Evolutionary conservation across 78 protist species (phyloP).

Genomic region (Tieghemostelium lacteum): DNA sequence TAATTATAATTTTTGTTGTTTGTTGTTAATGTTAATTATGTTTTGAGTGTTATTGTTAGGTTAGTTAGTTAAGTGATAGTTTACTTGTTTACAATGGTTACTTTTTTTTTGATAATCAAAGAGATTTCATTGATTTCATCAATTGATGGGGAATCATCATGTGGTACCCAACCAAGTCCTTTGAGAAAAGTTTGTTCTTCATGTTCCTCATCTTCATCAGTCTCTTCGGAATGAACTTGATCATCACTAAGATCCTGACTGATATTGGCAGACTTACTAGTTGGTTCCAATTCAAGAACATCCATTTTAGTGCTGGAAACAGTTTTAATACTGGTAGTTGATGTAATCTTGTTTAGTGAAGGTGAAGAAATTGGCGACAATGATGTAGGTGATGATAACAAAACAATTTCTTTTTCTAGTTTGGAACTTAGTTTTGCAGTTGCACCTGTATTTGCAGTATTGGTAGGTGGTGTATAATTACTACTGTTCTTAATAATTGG

Average conservation of each 20-base stretch:
- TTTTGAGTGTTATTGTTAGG: not conserved
- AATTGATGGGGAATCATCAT: constrained; percentile 50
- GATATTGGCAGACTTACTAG: not conserved
- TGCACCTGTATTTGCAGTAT: not conserved
- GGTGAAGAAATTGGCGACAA: not conserved
- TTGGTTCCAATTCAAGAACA: not conserved
- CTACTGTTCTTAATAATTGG: not conserved
- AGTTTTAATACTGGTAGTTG: not conserved
- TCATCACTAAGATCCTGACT: constrained; percentile 1
- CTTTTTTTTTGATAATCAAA: constrained; percentile 52
- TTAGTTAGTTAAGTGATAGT: not conserved
- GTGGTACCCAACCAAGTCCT: constrained; percentile 70
- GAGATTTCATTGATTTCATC: constrained; percentile 59
- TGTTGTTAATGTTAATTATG: not conserved
- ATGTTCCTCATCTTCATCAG: constrained; percentile 63
- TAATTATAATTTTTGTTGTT: not conserved
- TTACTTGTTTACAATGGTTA: not conserved
- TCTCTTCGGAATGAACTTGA: constrained; percentile 15
- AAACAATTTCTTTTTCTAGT: too few species aligned
- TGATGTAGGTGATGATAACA: not conserved
- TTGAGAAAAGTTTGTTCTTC: constrained; percentile 69
- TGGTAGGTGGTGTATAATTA: constrained; percentile 1
- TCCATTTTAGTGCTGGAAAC: not conserved
- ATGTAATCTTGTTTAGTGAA: not conserved
- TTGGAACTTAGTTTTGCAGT: too few species aligned